Percentiles rank a stretch among this genome's conserved stretches.
phyloP scores from a whole-genome alignment of 495 filamentous ascomycete genomes.

The Symbiotaphrina buchneri region DNA sequence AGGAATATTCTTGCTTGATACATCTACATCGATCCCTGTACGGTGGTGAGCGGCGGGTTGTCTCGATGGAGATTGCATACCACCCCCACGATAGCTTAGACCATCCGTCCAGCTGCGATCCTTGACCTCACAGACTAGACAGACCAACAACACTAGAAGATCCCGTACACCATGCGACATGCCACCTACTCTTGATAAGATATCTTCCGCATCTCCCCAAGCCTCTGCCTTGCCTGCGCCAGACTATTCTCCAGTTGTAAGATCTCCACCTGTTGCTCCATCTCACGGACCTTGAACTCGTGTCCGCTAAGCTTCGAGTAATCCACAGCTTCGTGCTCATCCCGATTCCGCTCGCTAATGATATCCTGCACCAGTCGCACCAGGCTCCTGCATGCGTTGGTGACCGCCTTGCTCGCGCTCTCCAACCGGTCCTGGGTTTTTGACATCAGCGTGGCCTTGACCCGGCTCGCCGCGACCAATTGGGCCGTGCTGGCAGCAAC shows the following conservation, averaged over 20 bases:
- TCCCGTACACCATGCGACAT: too few species aligned
- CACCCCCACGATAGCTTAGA: too few species aligned
- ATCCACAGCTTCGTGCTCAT: constrained; percentile 63
- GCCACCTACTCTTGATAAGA: constrained; percentile 56
- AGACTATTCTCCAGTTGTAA: constrained; percentile 83
- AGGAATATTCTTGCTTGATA: too few species aligned
- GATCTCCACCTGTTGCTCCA: constrained; percentile 99
- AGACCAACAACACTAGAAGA: too few species aligned
- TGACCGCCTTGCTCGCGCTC: constrained; percentile 80
- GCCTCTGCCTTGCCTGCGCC: constrained; percentile 50
- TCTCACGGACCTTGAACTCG: constrained; percentile 96
- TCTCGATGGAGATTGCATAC: too few species aligned
- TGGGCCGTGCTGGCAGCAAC: constrained; percentile 91
- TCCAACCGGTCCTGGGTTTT: constrained; percentile 86
- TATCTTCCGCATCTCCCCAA: constrained; percentile 98
- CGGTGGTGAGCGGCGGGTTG: too few species aligned
- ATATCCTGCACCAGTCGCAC: constrained; percentile 89
- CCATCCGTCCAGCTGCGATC: too few species aligned
- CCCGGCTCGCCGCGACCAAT: constrained; percentile 81
- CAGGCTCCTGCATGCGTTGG: constrained; percentile 61
- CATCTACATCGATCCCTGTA: too few species aligned
- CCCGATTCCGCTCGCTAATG: constrained; percentile 64
- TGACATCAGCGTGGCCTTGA: constrained; percentile 96
- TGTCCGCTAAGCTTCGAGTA: constrained; percentile 70
- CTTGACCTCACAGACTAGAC: too few species aligned